Evolutionary conservation across 768 basidiomycete species (phyloP).

Genomic region (Lactifluus rugatus): DNA sequence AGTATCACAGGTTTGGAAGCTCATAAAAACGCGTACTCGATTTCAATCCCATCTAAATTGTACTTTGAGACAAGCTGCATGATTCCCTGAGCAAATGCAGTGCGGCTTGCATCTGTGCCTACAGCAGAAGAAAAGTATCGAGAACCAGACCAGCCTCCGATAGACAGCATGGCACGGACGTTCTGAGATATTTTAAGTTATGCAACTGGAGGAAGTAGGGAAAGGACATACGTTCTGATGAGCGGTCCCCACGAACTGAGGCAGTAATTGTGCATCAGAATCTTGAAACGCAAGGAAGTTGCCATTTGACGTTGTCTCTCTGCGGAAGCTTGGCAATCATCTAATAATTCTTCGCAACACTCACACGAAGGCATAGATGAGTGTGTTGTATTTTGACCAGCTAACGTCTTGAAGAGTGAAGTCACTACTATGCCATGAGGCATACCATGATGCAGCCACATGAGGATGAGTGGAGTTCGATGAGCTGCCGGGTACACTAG

Average conservation of each 20-base stretch:
- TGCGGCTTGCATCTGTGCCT: constrained; percentile 44
- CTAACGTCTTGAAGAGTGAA: constrained; percentile 46
- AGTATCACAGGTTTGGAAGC: neutral
- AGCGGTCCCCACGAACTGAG: constrained; percentile 44
- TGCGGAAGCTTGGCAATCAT: constrained; percentile 9
- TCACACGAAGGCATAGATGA: constrained; percentile 63
- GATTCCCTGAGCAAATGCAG: constrained; percentile 50
- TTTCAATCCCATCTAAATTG: too few relatives aligned
- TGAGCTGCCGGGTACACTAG: neutral
- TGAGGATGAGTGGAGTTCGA: neutral
- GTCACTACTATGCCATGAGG: constrained; percentile 47
- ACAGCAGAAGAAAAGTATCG: constrained; percentile 52
- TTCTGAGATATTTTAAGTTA: constrained; percentile 28
- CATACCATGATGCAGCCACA: constrained; percentile 40
- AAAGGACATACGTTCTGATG: constrained; percentile 27
- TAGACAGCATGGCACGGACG: constrained; percentile 45
- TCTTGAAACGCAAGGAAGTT: constrained; percentile 26
- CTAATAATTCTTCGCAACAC: constrained; percentile 12
- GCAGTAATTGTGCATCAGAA: constrained; percentile 42
- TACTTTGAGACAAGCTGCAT: constrained; percentile 36
- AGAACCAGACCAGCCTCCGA: constrained; percentile 67
- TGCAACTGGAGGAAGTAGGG: neutral
- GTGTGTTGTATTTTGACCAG: constrained; percentile 59
- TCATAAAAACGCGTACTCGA: neutral
- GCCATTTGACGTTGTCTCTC: constrained; percentile 29